Base-by-base conservation (phyloP, 2,329 filamentous ascomycete species). In the Rutstroemia sp. region DNA sequence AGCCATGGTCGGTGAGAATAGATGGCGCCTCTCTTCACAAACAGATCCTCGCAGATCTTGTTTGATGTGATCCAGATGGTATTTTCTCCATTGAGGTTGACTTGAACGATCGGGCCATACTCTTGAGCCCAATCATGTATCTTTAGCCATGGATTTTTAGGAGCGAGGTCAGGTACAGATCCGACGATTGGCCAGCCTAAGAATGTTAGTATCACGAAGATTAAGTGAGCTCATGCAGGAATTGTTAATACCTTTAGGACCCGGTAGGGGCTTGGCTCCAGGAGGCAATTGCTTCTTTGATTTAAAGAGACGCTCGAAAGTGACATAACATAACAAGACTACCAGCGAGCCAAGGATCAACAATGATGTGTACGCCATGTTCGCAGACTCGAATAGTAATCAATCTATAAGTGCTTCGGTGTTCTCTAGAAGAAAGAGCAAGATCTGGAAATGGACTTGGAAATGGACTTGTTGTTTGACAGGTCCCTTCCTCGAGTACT, bases 81-180 rank as follows among this genome's bases (percentile, higher is more conserved):
- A 19, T 66, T 66, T 10, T 66, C 63, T 16, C 73, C 75, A 5
- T 72, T 73, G 51, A 79, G 71, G 42, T 71, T 70, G 34, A 78
- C 64, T 9, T 71, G 70, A 60, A 72, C 77, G 30, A 80, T 70
- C 5, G 72, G 67, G 2, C 76, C 69, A 54, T 71, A 68, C 51
- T 66, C 57, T 16, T 71, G 61, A 23, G 66, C 63, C 68, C 71
- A 73, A 25, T 68, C 63, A 14, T 69, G 63, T 64, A 75, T 75
- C 52, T 73, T 70, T 16, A 74, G 59, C 73, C 73, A 76, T 23
- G 67, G 70, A 60, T 74, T 52, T 36, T 61, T 60, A 3, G 51
- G 25, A 2, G 57, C 51, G 9, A 61, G 50, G 19, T 61, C 53
- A 19, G 51, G 60, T 12, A 61, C 54, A 17, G 58, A 58, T 4